Conservation (phyloP, 805 yeast species). For the Spathaspora boniae region DNA sequence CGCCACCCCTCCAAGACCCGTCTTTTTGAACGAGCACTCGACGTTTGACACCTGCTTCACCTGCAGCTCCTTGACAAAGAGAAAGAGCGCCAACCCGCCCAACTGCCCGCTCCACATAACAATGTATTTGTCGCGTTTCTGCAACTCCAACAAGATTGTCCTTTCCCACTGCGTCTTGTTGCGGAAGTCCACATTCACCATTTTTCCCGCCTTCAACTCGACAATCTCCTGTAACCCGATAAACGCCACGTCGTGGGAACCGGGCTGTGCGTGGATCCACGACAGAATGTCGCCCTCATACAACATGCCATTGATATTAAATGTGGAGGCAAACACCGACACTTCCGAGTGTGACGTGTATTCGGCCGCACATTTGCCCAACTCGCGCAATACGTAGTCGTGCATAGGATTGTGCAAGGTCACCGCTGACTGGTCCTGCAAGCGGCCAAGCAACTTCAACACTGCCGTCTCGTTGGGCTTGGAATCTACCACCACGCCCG, state of each 20-base stretch:
- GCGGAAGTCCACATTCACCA: conserved; percentile 70
- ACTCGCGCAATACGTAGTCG: conserved; percentile 44
- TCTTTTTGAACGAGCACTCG: conserved; percentile 75
- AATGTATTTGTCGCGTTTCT: conserved; percentile 40
- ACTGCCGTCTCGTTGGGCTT: conserved; percentile 39
- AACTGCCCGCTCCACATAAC: conserved; percentile 73
- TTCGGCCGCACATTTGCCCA: conserved; percentile 36
- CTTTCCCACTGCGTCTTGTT: conserved; percentile 64
- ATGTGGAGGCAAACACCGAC: conserved; percentile 46
- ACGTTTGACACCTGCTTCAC: conserved; percentile 53
- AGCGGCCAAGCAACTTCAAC: conserved; percentile 47
- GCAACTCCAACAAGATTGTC: conserved; percentile 50
- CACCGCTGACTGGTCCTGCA: conserved; percentile 43
- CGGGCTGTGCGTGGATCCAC: conserved; percentile 43
- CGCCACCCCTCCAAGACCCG: conserved; percentile 92
- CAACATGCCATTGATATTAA: conserved; percentile 52
- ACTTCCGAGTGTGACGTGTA: conserved; percentile 41
- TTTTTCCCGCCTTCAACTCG: conserved; percentile 78
- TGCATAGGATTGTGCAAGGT: conserved; percentile 51
- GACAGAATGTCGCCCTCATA: conserved; percentile 38
- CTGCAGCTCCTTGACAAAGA: conserved; percentile 60
- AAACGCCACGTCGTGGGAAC: conserved; percentile 66
- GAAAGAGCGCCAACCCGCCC: conserved; percentile 76
- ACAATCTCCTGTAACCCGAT: conserved; percentile 85
- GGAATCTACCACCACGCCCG: conserved; percentile 43